Percentiles rank a stretch among this genome's conserved stretches.
phyloP scores from a whole-genome alignment of 805 yeast genomes.

The Sungouiozyma intestinalis region DNA sequence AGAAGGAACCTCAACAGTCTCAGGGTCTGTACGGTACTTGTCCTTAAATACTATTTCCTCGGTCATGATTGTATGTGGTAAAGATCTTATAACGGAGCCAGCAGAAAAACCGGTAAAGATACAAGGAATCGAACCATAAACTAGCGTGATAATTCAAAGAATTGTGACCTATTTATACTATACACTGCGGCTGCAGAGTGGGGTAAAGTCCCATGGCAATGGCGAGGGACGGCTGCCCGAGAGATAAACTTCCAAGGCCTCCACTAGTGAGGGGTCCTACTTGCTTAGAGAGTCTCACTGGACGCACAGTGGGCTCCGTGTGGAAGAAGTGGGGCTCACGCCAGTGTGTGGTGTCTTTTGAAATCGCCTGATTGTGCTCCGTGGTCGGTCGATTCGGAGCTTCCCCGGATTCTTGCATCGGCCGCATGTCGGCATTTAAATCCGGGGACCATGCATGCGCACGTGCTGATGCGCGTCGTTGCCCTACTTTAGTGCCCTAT shows the following conservation, averaged over 20 bases:
- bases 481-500: no score
- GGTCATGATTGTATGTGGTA: no score
- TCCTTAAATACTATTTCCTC: background rate
- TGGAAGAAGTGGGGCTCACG: no score
- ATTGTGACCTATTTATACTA: background rate
- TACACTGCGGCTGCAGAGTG: background rate
- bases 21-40: background rate
- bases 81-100: background rate
- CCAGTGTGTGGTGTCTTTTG: no score
- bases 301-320: no score
- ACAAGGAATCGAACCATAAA: background rate
- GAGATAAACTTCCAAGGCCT: background rate
- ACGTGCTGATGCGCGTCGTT: no score
- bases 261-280: background rate
- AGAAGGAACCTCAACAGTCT: background rate
- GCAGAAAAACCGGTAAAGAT: background rate
- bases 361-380: background rate
- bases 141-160: background rate
- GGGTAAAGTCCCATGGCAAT: background rate
- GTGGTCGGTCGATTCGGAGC: background rate
- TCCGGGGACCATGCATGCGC: background rate
- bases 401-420: conserved; percentile 4
- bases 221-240: background rate
- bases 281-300: background rate
- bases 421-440: background rate